A percentile compares a stretch with the other conserved stretches of the same genome.
These are phyloP conservation scores for Tylopilus intermedius DNA, from an alignment of 768 basidiomycete species.

Conservation along the genomic window DNA sequence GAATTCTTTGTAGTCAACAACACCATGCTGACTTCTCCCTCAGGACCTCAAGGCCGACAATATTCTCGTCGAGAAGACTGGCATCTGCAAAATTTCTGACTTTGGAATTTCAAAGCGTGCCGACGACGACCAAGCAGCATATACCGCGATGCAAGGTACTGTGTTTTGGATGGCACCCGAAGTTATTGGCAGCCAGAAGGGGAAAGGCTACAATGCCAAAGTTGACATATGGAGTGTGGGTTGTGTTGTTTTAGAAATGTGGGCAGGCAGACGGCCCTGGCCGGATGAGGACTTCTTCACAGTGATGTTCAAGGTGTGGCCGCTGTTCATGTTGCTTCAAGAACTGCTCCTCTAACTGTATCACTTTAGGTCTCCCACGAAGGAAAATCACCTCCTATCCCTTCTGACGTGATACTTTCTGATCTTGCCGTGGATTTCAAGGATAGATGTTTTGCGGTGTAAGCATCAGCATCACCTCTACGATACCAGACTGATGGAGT, in stretches of 20 bases:
- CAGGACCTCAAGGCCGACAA: constrained; percentile 98
- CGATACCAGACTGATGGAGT: not conserved
- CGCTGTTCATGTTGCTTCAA: not conserved
- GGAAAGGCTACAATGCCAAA: constrained; percentile 90
- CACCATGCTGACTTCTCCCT: constrained; percentile 6
- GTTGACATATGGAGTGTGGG: constrained; percentile 99
- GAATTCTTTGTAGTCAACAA: constrained; percentile 1
- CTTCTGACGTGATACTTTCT: constrained; percentile 73
- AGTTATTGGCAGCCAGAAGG: constrained; percentile 78
- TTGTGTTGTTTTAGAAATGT: constrained; percentile 99
- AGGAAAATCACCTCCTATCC: constrained; percentile 84
- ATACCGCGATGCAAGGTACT: constrained; percentile 94
- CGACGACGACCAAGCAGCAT: constrained; percentile 78
- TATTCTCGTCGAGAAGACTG: constrained; percentile 89
- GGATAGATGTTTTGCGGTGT: constrained; percentile 86
- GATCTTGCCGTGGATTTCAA: constrained; percentile 81
- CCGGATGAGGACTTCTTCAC: constrained; percentile 82
- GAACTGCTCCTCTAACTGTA: not conserved
- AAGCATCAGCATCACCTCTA: constrained; percentile 25
- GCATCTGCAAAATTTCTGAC: constrained; percentile 95
- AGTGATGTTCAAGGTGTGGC: constrained; percentile 86
- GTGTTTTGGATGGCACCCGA: constrained; percentile 99
- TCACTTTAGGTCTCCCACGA: constrained; percentile 70
- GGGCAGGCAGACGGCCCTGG: constrained; percentile 96
- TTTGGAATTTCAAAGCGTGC: constrained; percentile 98